phyloP scores from a whole-genome alignment of 75 land plant genomes.

The Pinus tabuliformis region DNA sequence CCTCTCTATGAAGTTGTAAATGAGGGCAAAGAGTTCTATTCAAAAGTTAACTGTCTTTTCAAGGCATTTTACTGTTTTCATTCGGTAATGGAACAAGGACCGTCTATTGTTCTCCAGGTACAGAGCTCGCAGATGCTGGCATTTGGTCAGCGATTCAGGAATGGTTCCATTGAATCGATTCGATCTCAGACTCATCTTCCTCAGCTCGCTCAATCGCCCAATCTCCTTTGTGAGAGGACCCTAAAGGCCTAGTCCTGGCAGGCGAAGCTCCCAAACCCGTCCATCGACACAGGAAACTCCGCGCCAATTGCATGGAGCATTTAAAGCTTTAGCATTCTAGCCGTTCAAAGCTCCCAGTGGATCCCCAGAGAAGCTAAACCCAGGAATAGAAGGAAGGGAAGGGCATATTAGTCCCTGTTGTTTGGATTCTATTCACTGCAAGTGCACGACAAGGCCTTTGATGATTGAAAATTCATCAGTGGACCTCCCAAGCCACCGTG shows the following conservation, averaged over 20 bases:
- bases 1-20: no score
- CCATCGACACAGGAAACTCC: slow-evolving; percentile 59
- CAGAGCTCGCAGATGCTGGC: slow-evolving; percentile 40
- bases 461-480: no score
- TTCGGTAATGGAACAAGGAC: no score
- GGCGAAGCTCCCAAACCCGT: slow-evolving; percentile 69
- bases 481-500: no score
- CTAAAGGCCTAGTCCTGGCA: slow-evolving; percentile 65
- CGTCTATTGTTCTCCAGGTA: slow-evolving; percentile 46
- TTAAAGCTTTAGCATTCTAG: slow-evolving; percentile 45
- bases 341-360: slow-evolving; percentile 49
- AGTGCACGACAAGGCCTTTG: no score
- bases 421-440: no score
- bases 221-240: slow-evolving; percentile 57
- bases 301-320: slow-evolving; percentile 85
- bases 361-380: slow-evolving; percentile 26
- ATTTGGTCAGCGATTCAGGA: slow-evolving; percentile 38
- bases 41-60: no score
- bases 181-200: slow-evolving; percentile 66
- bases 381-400: no score
- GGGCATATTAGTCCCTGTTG: no score
- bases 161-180: slow-evolving; percentile 76
- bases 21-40: no score
- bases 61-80: no score
- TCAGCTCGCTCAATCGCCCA: slow-evolving; percentile 40